Conservation (phyloP, 2,329 filamentous ascomycete genomes). For the Sodiomyces alkalinus region DNA sequence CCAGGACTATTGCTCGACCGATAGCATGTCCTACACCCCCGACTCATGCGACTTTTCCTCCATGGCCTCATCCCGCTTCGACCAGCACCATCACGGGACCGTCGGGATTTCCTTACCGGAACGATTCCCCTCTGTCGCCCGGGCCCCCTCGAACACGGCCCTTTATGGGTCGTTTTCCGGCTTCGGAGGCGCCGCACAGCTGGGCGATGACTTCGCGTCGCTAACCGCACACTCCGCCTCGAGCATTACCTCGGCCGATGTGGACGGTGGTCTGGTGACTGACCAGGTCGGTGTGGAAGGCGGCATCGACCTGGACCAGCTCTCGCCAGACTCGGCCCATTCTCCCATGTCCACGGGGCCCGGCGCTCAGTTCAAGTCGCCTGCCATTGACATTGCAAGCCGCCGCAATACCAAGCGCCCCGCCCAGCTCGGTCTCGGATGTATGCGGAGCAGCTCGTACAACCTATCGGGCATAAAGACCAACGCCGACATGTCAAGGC, state of each 20-base stretch:
- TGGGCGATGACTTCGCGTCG: no score
- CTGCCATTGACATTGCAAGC: constrained; percentile 36
- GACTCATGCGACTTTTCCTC: constrained; percentile 7
- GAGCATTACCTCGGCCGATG: constrained; percentile 1
- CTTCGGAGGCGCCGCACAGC: no score
- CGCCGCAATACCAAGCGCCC: constrained; percentile 34
- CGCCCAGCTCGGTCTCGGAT: constrained; percentile 29
- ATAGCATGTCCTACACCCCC: constrained; percentile 4
- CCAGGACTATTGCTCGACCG: constrained; percentile 3
- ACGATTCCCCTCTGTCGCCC: constrained; percentile 1
- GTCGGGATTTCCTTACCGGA: constrained; percentile 7
- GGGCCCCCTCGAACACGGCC: not conserved
- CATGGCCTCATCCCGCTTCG: constrained; percentile 1
- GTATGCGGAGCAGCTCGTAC: constrained; percentile 27
- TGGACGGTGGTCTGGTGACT: no score
- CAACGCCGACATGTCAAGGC: constrained; percentile 28
- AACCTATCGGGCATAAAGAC: constrained; percentile 24
- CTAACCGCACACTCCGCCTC: no score
- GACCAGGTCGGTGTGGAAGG: no score
- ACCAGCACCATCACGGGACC: constrained; percentile 2
- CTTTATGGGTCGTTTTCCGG: constrained; percentile 4
- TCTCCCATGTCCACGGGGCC: constrained; percentile 12
- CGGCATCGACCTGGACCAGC: constrained; percentile 9
- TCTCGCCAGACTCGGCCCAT: constrained; percentile 16
- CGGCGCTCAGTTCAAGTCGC: constrained; percentile 28